phyloP scores from a whole-genome alignment of 441 rosid genomes.

The Populus hybrid region DNA sequence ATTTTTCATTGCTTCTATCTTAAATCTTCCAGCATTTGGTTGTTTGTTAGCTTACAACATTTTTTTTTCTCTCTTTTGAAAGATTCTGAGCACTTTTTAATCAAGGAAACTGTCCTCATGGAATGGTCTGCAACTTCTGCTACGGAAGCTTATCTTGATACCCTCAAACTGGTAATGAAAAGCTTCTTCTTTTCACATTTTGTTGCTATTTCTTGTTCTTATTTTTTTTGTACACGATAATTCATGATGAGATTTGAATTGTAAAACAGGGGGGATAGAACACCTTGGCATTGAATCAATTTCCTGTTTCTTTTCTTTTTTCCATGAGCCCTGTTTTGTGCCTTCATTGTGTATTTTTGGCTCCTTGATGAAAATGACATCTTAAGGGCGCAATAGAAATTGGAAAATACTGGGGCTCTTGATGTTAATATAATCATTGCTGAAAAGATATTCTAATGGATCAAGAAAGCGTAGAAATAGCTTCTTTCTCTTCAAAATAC shows the following conservation, averaged over 20 bases:
- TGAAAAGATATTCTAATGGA: not conserved
- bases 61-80: not conserved
- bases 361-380: not conserved
- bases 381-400: not conserved
- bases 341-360: not conserved
- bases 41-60: not conserved
- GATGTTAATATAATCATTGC: not conserved
- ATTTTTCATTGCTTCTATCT: not conserved
- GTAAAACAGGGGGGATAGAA: too few relatives aligned
- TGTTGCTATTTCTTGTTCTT: not conserved
- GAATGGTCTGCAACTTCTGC: constrained; percentile 50
- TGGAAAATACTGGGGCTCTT: not conserved
- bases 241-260: too few relatives aligned
- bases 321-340: not conserved
- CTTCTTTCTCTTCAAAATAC: not conserved
- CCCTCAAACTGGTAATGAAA: constrained; percentile 32
- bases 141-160: constrained; percentile 41
- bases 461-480: not conserved
- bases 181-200: not conserved
- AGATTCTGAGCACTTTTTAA: not conserved
- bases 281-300: too few relatives aligned
- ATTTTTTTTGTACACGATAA: too few relatives aligned
- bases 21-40: not conserved
- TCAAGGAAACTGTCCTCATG: constrained; percentile 11
- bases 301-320: not conserved